Evolutionary conservation across 768 basidiomycete species (phyloP).

Genomic region (Amanita fuliginea): DNA sequence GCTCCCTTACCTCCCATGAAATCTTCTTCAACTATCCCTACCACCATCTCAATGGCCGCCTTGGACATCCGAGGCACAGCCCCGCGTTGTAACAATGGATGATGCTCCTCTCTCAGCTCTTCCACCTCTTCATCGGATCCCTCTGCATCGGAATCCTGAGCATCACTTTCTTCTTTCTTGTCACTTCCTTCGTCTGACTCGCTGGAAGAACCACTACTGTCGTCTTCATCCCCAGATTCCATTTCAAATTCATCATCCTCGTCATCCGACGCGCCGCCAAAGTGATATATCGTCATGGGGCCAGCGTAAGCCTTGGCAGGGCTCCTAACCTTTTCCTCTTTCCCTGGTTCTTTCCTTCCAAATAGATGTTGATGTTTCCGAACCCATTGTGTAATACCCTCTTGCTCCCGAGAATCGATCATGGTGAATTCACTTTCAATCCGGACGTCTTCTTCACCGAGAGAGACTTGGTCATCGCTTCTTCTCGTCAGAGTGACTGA

Average conservation of each 20-base stretch:
- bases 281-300: constrained; percentile 20
- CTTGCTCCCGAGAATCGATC: constrained; percentile 61
- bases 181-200: constrained; percentile 16
- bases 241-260: constrained; percentile 32
- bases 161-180: constrained; percentile 18
- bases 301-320: constrained; percentile 11
- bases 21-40: constrained; percentile 49
- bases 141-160: constrained; percentile 16
- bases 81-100: constrained; percentile 54
- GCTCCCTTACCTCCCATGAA: constrained; percentile 28
- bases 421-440: constrained; percentile 61
- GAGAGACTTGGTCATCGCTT: constrained; percentile 14
- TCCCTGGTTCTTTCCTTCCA: constrained; percentile 25
- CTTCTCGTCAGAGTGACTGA: constrained; percentile 43
- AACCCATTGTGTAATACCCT: constrained; percentile 59
- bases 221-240: constrained; percentile 16
- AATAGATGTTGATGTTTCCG: constrained; percentile 43
- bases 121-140: constrained; percentile 29
- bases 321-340: constrained; percentile 9
- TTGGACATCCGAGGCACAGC: constrained; percentile 63
- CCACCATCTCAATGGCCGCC: constrained; percentile 53
- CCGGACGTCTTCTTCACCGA: constrained; percentile 27
- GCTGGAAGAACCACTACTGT: constrained; percentile 11
- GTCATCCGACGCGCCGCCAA: constrained; percentile 32
- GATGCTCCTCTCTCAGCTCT: constrained; percentile 41